Conservation (phyloP, 768 basidiomycete species). For the Trametes gibbosa region DNA sequence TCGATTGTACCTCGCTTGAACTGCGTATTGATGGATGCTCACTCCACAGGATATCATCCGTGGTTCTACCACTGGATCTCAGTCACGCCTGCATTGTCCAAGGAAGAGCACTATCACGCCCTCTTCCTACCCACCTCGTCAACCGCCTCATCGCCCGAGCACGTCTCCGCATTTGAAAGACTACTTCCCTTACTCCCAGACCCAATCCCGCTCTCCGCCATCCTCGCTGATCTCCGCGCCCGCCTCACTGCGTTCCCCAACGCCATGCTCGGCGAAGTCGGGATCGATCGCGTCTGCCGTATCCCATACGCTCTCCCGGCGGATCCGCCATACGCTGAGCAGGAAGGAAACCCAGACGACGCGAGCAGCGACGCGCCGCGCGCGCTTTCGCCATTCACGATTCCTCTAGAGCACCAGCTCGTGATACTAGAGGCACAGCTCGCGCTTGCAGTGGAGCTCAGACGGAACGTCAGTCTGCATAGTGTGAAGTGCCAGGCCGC, state of each 20-base stretch:
- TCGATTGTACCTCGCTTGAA: not conserved
- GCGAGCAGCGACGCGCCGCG: conserved; percentile 32
- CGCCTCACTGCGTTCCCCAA: conserved; percentile 60
- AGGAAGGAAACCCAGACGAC: conserved; percentile 12
- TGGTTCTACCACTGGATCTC: conserved; percentile 89
- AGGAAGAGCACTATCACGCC: conserved; percentile 70
- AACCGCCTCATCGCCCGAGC: conserved; percentile 16
- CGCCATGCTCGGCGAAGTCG: conserved; percentile 92
- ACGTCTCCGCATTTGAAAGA: conserved; percentile 45
- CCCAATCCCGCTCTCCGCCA: conserved; percentile 57
- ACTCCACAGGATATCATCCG: conserved; percentile 78
- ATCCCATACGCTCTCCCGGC: conserved; percentile 59
- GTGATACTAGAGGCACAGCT: conserved; percentile 80
- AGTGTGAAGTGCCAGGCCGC: conserved; percentile 75
- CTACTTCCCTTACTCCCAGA: conserved; percentile 70
- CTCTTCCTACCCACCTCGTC: conserved; percentile 58
- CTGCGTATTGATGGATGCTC: conserved; percentile 6
- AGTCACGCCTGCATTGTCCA: conserved; percentile 40
- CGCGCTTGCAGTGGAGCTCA: conserved; percentile 75
- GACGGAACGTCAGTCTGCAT: conserved; percentile 81
- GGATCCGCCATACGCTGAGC: conserved; percentile 12
- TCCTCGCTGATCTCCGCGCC: conserved; percentile 56
- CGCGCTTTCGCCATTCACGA: conserved; percentile 70
- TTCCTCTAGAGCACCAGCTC: conserved; percentile 80
- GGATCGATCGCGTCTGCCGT: conserved; percentile 79